Base-by-base conservation (phyloP, 2,329 filamentous ascomycete genomes). In the Pseudogymnoascus sp. region DNA sequence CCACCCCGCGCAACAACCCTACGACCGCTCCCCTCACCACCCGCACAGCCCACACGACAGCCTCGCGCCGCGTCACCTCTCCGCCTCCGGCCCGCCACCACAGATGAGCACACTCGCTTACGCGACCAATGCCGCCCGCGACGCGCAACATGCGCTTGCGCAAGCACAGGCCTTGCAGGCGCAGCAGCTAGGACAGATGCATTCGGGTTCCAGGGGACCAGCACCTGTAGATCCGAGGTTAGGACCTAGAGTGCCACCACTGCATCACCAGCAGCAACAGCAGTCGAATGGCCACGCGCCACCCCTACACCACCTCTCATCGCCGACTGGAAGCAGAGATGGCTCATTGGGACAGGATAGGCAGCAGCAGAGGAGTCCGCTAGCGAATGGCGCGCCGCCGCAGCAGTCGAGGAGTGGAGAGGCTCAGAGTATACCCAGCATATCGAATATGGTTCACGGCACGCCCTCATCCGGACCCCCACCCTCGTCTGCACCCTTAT, bases 1-100 rank as follows among this genome's bases (percentile, higher is more conserved):
- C 43, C 69, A 70, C 19, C 68, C 73, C 53, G 71, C 72, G 26
- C 72, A 70, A 26, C 68, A 72, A 43, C 69, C 71, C 66, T 62
- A 40, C 62, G 63, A n/a, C 66, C 68, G 37, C 68, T 66, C 28
- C 67, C 71, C 8, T 63, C 68, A 12, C 53, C 65, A 61, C 53
- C 62, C 37, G 46, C 64, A n/a, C 65, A 66, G 46, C 62, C 65
- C 65, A 66, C 59, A 66, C 67, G 67, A 68, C 70, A 61, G 63
- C 68, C 53, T 65, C 64, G 11, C 68, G 69, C 46, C 61, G 6
- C 61, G 33, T 6, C 61, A 62, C 41, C 26, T 19, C 16, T 62
- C 61, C 43, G 37, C 24, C n/a, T 63, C 61, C 12, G 26, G 60
- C 22, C 35, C 67, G 35, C 66, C 70, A 62, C 69, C 70, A 40